A percentile compares a stretch with the other conserved stretches of the same genome.
Conservation (phyloP, 2,329 filamentous ascomycete species). For the Fusarium sp. region DNA sequence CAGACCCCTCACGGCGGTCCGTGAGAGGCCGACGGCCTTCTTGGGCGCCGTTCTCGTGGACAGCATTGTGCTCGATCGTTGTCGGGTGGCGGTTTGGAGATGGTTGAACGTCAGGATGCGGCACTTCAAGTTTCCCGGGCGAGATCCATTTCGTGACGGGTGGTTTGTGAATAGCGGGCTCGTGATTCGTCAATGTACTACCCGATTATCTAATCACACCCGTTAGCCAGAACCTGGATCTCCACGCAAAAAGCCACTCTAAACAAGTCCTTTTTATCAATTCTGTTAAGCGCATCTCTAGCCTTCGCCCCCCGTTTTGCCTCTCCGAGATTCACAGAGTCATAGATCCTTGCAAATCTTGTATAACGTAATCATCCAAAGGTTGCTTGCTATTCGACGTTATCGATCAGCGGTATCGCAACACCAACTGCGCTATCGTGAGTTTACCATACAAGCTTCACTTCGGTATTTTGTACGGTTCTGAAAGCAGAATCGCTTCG, state of each 20-base stretch:
- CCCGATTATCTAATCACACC: conserved; percentile 45
- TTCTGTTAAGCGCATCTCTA: conserved; percentile 29
- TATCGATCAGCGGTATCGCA: conserved; percentile 26
- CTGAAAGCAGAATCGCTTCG: conserved; percentile 11
- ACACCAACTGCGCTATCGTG: conserved; percentile 22
- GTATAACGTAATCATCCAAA: conserved; percentile 33
- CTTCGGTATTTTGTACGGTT: conserved; percentile 1
- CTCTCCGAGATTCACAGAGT: conserved; percentile 39
- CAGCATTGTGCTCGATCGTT: conserved; percentile 57
- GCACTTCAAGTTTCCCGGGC: conserved; percentile 52
- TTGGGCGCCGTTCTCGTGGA: conserved; percentile 58
- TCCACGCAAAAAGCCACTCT: accelerated
- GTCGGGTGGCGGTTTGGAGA: conserved; percentile 49
- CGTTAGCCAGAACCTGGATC: conserved; percentile 49
- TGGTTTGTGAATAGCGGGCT: conserved; percentile 52
- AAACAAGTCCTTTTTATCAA: conserved; percentile 36
- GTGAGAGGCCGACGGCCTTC: conserved; percentile 56
- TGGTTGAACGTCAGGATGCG: conserved; percentile 51
- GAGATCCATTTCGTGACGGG: conserved; percentile 49
- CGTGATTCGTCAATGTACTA: conserved; percentile 58
- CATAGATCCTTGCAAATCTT: conserved; percentile 39
- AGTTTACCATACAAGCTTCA: conserved; percentile 16
- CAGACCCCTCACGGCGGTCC: conserved; percentile 72
- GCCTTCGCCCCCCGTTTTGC: conserved; percentile 20
- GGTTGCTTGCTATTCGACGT: conserved; percentile 31